phyloP scores from a whole-genome alignment of 768 basidiomycete genomes.

The Hericium rajendrae region DNA sequence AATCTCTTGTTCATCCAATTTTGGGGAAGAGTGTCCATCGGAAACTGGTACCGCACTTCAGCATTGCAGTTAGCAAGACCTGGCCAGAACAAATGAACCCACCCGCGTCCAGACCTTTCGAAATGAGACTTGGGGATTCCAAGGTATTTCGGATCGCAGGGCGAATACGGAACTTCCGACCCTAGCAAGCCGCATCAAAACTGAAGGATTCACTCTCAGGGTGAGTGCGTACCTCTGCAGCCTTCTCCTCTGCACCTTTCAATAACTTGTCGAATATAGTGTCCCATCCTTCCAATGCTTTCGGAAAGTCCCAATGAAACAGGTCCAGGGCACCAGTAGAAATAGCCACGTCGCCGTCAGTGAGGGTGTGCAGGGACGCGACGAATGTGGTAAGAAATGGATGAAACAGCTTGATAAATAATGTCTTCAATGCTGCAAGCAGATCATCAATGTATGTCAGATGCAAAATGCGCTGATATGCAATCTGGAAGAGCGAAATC shows the following conservation, averaged over 20 bases:
- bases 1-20: constrained; percentile 82
- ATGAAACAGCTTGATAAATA: constrained; percentile 83
- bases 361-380: constrained; percentile 65
- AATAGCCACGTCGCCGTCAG: constrained; percentile 28
- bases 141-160: constrained; percentile 25
- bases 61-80: not conserved
- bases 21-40: constrained; percentile 36
- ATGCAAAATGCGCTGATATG: constrained; percentile 93
- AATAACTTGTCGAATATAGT: constrained; percentile 68
- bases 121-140: constrained; percentile 35
- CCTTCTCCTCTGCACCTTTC: constrained; percentile 65
- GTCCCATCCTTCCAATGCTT: constrained; percentile 76
- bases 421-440: constrained; percentile 63
- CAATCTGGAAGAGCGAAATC: constrained; percentile 47
- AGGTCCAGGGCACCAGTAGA: constrained; percentile 27
- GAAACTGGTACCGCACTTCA: constrained; percentile 27
- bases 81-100: constrained; percentile 15
- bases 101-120: constrained; percentile 56
- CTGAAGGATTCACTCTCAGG: not conserved
- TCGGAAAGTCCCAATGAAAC: constrained; percentile 56
- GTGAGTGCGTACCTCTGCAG: constrained; percentile 41
- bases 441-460: constrained; percentile 91
- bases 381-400: constrained; percentile 79
- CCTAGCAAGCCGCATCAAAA: constrained; percentile 30
- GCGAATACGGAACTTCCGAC: constrained; percentile 60